Evolutionary conservation across 345 rosid species (phyloP).

Genomic region (Mangifera indica): DNA sequence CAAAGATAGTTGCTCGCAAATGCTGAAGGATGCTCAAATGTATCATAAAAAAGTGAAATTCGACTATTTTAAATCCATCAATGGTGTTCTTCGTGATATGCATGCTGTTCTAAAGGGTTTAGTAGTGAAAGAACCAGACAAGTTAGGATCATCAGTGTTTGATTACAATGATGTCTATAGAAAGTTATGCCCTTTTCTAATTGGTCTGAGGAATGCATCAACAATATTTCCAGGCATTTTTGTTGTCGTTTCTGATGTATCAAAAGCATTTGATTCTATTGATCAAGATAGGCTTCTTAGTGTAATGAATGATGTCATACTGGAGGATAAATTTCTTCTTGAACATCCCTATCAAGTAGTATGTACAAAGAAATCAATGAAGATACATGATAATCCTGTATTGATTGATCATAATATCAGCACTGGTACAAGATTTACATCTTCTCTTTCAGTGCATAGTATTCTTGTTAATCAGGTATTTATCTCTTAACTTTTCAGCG

Average conservation of each 20-base stretch:
- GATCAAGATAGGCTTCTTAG: constrained; percentile 63
- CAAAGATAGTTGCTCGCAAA: constrained; percentile 14
- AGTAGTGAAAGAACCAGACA: constrained; percentile 58
- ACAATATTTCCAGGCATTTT: constrained; percentile 45
- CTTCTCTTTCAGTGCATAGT: constrained; percentile 42
- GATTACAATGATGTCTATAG: constrained; percentile 78
- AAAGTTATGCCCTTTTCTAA: constrained; percentile 59
- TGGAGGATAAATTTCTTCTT: constrained; percentile 46
- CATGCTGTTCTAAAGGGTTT: constrained; percentile 74
- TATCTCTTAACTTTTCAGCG: background rate
- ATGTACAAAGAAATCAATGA: constrained; percentile 42
- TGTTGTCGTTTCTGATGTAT: constrained; percentile 76
- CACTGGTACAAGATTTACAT: constrained; percentile 32
- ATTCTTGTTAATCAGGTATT: constrained; percentile 61
- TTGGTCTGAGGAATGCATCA: constrained; percentile 48
- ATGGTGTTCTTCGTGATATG: constrained; percentile 54
- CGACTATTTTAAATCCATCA: constrained; percentile 41
- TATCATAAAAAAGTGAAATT: background rate
- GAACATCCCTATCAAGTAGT: constrained; percentile 47
- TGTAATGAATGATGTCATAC: constrained; percentile 50
- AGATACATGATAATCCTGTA: constrained; percentile 40
- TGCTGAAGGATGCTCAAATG: constrained; percentile 12
- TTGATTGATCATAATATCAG: constrained; percentile 27
- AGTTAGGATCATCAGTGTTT: constrained; percentile 77
- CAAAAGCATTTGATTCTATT: constrained; percentile 81